Evolutionary conservation across 495 filamentous ascomycete species (phyloP).

Genomic region (Xylaria telfairii): DNA sequence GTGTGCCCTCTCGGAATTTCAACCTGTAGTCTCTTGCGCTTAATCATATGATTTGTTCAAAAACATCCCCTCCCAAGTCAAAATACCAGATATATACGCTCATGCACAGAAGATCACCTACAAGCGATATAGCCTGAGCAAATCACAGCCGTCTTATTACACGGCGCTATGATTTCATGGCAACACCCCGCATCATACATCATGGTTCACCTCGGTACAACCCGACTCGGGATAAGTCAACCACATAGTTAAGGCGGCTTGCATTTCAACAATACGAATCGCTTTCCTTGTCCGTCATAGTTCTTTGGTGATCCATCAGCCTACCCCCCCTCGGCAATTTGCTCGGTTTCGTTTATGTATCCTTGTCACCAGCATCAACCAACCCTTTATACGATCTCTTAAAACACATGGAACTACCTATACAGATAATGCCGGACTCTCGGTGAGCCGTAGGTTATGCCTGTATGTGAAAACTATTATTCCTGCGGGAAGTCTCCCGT

Average conservation of each 20-base stretch:
- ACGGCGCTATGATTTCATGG: neutral
- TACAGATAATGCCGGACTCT: neutral
- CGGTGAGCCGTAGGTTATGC: neutral
- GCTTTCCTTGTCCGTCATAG: conserved; percentile 15
- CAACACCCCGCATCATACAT: conserved; percentile 2
- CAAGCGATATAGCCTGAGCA: neutral
- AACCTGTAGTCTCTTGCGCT: neutral
- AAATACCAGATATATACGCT: neutral
- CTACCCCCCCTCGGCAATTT: neutral
- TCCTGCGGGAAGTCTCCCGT: neutral
- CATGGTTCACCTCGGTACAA: neutral
- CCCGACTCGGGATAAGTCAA: neutral
- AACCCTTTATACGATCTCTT: neutral
- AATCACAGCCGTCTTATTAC: neutral
- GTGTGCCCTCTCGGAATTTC: neutral
- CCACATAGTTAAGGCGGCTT: neutral
- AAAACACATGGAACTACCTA: neutral
- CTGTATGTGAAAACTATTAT: neutral
- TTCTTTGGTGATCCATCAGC: neutral
- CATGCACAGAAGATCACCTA: too few species aligned
- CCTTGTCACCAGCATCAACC: neutral
- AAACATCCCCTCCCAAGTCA: neutral
- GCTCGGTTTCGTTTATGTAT: neutral
- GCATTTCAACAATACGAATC: neutral
- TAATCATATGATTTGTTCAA: neutral